These are phyloP conservation scores for Coleophoma cylindrospora DNA, from an alignment of 2,329 filamentous ascomycete genomes.

Conservation along the genomic window DNA sequence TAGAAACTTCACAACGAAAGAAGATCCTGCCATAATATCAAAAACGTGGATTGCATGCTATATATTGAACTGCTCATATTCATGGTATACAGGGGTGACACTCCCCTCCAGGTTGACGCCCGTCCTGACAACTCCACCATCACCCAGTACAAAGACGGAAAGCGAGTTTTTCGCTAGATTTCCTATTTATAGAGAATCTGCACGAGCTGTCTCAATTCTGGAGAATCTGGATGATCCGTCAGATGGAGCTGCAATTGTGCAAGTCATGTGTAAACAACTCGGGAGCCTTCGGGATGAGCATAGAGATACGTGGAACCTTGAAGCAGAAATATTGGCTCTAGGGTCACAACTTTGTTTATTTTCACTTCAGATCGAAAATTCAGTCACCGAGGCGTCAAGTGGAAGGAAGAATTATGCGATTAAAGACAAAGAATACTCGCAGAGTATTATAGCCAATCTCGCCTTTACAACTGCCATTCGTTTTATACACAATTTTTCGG, in stretches of 20 bases:
- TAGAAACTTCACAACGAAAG: neutral
- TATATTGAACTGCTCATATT: conserved; percentile 1
- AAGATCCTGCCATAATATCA: neutral
- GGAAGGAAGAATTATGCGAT: neutral
- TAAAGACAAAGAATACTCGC: neutral
- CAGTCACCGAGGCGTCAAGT: neutral
- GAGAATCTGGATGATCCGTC: neutral
- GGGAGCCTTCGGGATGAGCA: conserved; percentile 2
- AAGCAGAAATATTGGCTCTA: conserved; percentile 4
- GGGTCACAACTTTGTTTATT: conserved; percentile 7
- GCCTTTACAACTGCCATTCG: neutral
- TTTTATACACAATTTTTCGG: neutral
- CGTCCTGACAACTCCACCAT: neutral
- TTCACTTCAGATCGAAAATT: conserved; percentile 4
- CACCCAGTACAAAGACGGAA: neutral
- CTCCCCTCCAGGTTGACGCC: neutral
- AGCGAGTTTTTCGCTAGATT: neutral
- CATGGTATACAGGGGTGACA: neutral
- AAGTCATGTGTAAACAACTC: conserved; percentile 6
- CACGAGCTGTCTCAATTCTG: neutral
- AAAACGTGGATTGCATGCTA: conserved; percentile 6
- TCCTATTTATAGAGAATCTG: neutral
- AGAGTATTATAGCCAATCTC: neutral
- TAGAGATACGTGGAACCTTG: conserved; percentile 3
- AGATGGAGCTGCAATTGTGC: conserved; percentile 2